These are phyloP conservation scores for Anisogramma anomala DNA, from an alignment of 2,329 filamentous ascomycete genomes.

Conservation along the genomic window DNA sequence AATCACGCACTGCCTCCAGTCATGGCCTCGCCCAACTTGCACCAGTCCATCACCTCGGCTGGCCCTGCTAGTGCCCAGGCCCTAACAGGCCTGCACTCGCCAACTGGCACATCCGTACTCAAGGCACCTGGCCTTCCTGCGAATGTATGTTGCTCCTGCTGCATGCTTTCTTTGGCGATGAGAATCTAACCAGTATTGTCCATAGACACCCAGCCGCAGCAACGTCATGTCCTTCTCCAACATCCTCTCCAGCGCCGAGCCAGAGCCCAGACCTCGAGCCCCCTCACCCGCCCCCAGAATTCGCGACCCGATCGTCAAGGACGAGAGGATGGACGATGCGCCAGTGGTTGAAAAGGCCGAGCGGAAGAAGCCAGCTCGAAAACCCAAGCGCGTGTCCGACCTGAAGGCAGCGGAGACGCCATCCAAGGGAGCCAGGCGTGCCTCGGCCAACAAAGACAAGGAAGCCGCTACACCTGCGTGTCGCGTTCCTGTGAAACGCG, in stretches of 20 bases:
- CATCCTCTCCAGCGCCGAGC: slow-evolving; percentile 72
- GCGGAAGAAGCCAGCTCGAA: slow-evolving; percentile 27
- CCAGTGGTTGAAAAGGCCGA: slow-evolving; percentile 18
- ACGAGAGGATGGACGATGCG: slow-evolving; percentile 14
- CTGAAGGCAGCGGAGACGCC: slow-evolving; percentile 37
- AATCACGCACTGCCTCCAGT: slow-evolving; percentile 23
- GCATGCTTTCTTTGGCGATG: background rate
- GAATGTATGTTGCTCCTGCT: slow-evolving; percentile 23
- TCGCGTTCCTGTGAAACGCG: slow-evolving; percentile 43
- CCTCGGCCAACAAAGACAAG: slow-evolving; percentile 33
- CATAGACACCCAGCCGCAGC: slow-evolving; percentile 58
- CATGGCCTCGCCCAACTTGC: slow-evolving; percentile 37
- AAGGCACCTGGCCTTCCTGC: slow-evolving; percentile 28
- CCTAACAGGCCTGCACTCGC: slow-evolving; percentile 20
- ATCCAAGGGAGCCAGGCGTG: slow-evolving; percentile 38
- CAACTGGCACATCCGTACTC: slow-evolving; percentile 28
- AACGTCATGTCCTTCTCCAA: slow-evolving; percentile 90
- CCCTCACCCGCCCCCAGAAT: slow-evolving; percentile 3
- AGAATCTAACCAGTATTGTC: no score
- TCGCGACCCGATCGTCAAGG: slow-evolving; percentile 10
- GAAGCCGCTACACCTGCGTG: slow-evolving; percentile 27
- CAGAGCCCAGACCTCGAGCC: slow-evolving; percentile 42
- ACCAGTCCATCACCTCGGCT: slow-evolving; percentile 30
- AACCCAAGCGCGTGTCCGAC: slow-evolving; percentile 39
- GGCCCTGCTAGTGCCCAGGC: slow-evolving; percentile 31